phyloP scores from a whole-genome alignment of 1,139 yeast genomes.

The Oligophagozyma castellii region DNA sequence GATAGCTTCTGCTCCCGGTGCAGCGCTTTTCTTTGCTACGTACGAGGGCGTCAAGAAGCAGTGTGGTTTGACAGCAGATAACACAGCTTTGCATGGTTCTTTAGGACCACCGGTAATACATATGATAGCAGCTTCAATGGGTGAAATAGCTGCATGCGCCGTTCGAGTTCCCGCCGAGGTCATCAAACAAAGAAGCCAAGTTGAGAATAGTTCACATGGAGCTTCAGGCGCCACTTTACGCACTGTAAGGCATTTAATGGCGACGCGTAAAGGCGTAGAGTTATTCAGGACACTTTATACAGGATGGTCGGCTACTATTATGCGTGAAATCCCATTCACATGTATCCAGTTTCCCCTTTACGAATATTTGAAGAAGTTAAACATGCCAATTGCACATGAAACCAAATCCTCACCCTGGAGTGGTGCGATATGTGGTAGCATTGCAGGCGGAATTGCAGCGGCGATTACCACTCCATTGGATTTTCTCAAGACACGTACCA shows the following conservation, averaged over 20 bases:
- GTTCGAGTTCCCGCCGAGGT: conserved; percentile 97
- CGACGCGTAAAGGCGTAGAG: conserved; percentile 63
- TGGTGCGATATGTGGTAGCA: conserved; percentile 89
- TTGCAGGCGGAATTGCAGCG: conserved; percentile 93
- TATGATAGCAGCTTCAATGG: conserved; percentile 77
- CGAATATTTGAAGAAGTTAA: conserved; percentile 55
- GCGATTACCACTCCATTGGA: conserved; percentile 90
- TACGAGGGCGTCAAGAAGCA: conserved; percentile 65
- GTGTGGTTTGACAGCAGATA: conserved; percentile 5
- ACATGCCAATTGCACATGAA: conserved; percentile 25
- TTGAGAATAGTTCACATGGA: conserved; percentile 30
- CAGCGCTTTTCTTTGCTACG: conserved; percentile 77
- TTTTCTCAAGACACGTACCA: conserved; percentile 79
- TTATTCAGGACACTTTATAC: conserved; percentile 65
- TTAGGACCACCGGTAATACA: conserved; percentile 36
- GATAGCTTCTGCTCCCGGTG: conserved; percentile 90
- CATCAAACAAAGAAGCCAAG: conserved; percentile 87
- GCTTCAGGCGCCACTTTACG: conserved; percentile 36
- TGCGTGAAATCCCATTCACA: conserved; percentile 94
- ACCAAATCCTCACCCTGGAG: conserved; percentile 40
- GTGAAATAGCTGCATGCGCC: conserved; percentile 86
- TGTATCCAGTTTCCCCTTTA: conserved; percentile 89
- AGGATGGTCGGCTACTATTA: conserved; percentile 84
- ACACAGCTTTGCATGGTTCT: conserved; percentile 12
- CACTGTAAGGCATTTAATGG: conserved; percentile 47